Conservation (phyloP, 2,329 filamentous ascomycete species). For the Apiospora marii region DNA sequence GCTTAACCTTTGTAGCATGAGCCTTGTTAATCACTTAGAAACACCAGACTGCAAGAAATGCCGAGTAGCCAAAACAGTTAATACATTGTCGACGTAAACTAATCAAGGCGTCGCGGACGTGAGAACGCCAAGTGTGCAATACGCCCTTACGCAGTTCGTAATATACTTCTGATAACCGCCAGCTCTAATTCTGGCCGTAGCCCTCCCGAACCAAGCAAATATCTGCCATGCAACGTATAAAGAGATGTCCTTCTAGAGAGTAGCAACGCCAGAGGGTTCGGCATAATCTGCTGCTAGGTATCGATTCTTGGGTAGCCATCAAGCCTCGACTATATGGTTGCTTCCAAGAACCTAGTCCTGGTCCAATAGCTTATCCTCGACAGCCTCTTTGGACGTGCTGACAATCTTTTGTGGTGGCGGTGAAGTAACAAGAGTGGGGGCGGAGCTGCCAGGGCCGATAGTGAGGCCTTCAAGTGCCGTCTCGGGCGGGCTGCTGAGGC, state of each 20-base stretch:
- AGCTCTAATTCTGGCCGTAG: background rate
- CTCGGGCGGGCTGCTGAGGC: slow-evolving; percentile 56
- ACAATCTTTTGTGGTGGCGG: slow-evolving; percentile 38
- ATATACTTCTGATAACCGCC: background rate
- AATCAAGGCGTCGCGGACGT: background rate
- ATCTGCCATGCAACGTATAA: background rate
- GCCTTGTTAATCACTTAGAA: background rate
- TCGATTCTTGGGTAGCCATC: background rate
- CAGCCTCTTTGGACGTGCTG: slow-evolving; percentile 41
- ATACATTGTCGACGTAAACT: background rate
- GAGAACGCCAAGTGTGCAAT: background rate
- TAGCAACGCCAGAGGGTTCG: background rate
- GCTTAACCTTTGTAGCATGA: background rate
- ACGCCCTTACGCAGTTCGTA: background rate
- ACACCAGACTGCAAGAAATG: background rate
- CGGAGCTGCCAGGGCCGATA: slow-evolving; percentile 16
- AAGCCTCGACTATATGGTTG: background rate
- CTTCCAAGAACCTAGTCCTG: slow-evolving; percentile 37
- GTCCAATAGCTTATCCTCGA: slow-evolving; percentile 43
- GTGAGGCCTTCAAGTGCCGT: slow-evolving; percentile 42
- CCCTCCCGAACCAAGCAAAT: background rate
- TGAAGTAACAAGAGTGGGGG: slow-evolving; percentile 31
- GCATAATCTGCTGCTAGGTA: background rate
- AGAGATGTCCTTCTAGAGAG: background rate
- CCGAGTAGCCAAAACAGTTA: background rate